Evolutionary conservation across 495 filamentous ascomycete species (phyloP).

Genomic region (Penicillium cataractarum): DNA sequence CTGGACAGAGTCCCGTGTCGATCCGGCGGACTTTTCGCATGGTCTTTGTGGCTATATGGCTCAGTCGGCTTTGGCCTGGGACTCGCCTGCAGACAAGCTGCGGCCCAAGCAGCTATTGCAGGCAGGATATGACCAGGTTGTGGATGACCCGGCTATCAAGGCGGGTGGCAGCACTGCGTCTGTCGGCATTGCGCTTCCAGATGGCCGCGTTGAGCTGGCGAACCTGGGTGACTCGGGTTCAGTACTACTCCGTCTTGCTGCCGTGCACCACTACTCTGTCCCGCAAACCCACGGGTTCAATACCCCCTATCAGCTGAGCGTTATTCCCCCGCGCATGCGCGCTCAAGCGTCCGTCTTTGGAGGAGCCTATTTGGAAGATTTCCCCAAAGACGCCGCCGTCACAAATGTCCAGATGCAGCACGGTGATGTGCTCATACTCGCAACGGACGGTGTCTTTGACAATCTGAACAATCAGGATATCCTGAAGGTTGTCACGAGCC

Average conservation of each 20-base stretch:
- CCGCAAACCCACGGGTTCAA: conserved; percentile 98
- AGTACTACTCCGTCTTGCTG: conserved; percentile 79
- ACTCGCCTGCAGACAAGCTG: conserved; percentile 45
- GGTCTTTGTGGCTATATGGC: conserved; percentile 94
- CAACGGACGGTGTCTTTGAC: conserved; percentile 95
- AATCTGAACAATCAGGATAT: conserved; percentile 92
- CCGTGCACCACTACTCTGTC: conserved; percentile 77
- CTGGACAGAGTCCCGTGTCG: conserved; percentile 87
- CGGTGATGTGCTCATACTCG: conserved; percentile 89
- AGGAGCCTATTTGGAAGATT: conserved; percentile 76
- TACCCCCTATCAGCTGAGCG: conserved; percentile 91
- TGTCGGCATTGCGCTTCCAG: conserved; percentile 68
- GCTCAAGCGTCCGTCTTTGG: conserved; percentile 78
- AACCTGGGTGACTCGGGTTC: conserved; percentile 99
- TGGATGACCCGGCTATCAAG: conserved; percentile 67
- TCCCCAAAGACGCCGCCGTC: conserved; percentile 81
- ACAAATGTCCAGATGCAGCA: conserved; percentile 75
- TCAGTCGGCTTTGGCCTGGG: conserved; percentile 60
- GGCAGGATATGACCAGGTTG: conserved; percentile 77
- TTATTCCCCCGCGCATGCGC: conserved; percentile 79
- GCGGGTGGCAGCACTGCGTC: conserved; percentile 92
- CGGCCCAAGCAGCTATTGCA: conserved; percentile 76
- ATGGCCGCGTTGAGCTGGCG: conserved; percentile 80
- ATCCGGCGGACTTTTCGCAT: conserved; percentile 94
- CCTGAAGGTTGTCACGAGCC: conserved; percentile 71